Evolutionary conservation across 73 alveolate genomes (phyloP).

Genomic region (Symbiodinium pilosum): DNA sequence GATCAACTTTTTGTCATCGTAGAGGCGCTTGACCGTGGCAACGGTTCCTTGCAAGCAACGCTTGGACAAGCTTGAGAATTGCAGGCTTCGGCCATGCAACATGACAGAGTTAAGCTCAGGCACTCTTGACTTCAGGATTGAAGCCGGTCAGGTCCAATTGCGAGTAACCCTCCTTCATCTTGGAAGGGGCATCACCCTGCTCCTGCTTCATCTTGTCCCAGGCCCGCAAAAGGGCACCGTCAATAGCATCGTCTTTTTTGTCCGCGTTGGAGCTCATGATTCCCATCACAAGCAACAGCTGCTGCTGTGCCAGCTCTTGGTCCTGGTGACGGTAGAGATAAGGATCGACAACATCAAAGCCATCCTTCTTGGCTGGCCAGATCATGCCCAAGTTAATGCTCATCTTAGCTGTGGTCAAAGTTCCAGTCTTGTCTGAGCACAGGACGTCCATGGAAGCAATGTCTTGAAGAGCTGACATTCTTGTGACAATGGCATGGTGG

Average conservation of each 20-base stretch:
- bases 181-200: slow-evolving; percentile 43
- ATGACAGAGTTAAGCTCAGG: neutral
- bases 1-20: slow-evolving; percentile 42
- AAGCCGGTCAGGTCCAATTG: slow-evolving; percentile 90
- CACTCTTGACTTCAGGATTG: slow-evolving; percentile 68
- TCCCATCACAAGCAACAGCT: slow-evolving; percentile 78
- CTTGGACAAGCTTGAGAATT: neutral
- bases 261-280: neutral
- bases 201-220: slow-evolving; percentile 71
- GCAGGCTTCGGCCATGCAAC: neutral
- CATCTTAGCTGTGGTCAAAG: slow-evolving; percentile 95
- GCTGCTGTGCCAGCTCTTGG: slow-evolving; percentile 67
- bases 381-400: slow-evolving; percentile 79
- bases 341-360: neutral
- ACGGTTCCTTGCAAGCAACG: slow-evolving; percentile 36
- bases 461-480: slow-evolving; percentile 97
- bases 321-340: slow-evolving; percentile 31
- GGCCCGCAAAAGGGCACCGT: slow-evolving; percentile 76
- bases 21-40: slow-evolving; percentile 78
- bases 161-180: slow-evolving; percentile 56
- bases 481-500: slow-evolving; percentile 96
- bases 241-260: slow-evolving; percentile 68
- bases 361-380: slow-evolving; percentile 71
- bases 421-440: slow-evolving; percentile 98
- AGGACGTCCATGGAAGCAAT: slow-evolving; percentile 97